These are phyloP conservation scores for Wickerhamomyces bovis DNA, from an alignment of 805 yeast genomes.

Conservation along the genomic window DNA sequence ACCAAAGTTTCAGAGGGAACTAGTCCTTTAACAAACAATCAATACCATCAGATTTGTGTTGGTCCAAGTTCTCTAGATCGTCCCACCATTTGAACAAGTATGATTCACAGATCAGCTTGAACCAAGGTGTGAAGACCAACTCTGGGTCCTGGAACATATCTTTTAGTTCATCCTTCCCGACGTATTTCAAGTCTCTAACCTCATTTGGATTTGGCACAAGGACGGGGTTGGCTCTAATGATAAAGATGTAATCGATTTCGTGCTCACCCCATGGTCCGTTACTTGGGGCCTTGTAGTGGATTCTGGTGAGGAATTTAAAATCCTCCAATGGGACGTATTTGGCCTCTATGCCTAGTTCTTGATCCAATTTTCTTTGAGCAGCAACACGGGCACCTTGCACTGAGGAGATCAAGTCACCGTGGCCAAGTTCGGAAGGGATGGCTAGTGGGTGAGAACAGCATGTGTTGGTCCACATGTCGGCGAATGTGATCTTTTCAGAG, in stretches of 20 bases:
- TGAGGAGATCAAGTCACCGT: conserved; percentile 45
- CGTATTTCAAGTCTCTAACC: conserved; percentile 77
- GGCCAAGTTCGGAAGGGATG: conserved; percentile 73
- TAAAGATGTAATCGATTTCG: conserved; percentile 90
- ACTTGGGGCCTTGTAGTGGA: conserved; percentile 87
- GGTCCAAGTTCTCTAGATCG: conserved; percentile 51
- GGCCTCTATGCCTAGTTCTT: conserved; percentile 80
- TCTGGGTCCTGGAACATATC: conserved; percentile 64
- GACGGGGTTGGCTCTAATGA: conserved; percentile 52
- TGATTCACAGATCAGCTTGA: conserved; percentile 87
- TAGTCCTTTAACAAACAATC: conserved; percentile 19
- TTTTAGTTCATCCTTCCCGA: conserved; percentile 58
- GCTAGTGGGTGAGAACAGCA: conserved; percentile 98
- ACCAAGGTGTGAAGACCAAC: conserved; percentile 96
- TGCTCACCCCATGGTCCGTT: conserved; percentile 94
- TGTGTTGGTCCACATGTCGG: conserved; percentile 97
- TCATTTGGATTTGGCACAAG: conserved; percentile 70
- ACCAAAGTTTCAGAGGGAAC: too few species aligned
- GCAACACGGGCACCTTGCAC: conserved; percentile 79
- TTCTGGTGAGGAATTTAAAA: conserved; percentile 84
- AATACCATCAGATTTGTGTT: conserved; percentile 36
- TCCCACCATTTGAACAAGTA: conserved; percentile 95
- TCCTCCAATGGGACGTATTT: conserved; percentile 53
- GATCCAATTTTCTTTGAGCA: conserved; percentile 87
- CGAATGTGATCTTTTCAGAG: conserved; percentile 92